Conservation (phyloP, 441 rosid genomes). For the Viola pubescens region DNA sequence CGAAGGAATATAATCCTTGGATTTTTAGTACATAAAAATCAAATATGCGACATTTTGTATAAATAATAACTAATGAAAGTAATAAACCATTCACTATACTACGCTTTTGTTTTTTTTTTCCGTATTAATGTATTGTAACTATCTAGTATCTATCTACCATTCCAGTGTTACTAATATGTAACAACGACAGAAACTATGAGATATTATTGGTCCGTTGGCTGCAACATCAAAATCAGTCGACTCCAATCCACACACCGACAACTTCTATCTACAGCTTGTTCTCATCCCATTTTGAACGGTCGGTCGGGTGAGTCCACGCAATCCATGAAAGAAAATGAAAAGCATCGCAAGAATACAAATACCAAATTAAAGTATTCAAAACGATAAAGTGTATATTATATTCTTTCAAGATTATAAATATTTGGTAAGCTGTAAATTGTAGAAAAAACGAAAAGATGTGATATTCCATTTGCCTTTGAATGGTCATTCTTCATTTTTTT, state of each 20-base stretch:
- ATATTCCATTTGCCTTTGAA: conserved; percentile 4
- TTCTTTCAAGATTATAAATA: not conserved
- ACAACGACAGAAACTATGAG: not conserved
- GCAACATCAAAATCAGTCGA: conserved; percentile 3
- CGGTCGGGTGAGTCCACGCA: not conserved
- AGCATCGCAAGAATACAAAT: not conserved
- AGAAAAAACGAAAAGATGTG: not conserved
- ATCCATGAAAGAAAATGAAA: not conserved
- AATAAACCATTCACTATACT: no score
- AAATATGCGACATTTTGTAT: no score
- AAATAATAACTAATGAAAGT: no score
- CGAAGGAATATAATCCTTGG: no score
- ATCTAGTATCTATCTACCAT: no score
- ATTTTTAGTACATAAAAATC: no score
- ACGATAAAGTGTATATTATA: not conserved
- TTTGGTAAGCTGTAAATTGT: not conserved
- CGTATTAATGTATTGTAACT: no score
- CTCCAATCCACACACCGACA: not conserved
- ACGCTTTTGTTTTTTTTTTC: no score
- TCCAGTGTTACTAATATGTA: not conserved
- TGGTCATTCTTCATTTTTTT: no score
- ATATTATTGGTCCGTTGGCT: not conserved
- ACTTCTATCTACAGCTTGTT: not conserved
- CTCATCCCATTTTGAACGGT: conserved; percentile 17
- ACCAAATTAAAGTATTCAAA: not conserved